Base-by-base conservation (phyloP, 2,329 filamentous ascomycete species). In the Colletotrichum gloeosporioides region DNA sequence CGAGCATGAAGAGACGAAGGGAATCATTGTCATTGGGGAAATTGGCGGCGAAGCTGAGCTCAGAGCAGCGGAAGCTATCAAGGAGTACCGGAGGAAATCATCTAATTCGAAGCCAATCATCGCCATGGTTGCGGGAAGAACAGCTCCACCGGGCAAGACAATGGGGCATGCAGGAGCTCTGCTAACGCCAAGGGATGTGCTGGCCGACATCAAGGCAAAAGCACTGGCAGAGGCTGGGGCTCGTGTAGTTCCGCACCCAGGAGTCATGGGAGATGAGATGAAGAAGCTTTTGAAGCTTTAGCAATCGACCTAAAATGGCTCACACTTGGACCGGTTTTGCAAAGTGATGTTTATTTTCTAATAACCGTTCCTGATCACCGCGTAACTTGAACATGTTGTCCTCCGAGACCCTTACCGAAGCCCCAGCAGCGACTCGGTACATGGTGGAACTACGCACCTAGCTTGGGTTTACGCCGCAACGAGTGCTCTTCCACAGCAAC, bases 101-200 rank as follows among this genome's bases (percentile, higher is more conserved):
- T 78, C 85, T 8, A 89, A 91, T 67, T 92, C 93, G 0, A 95
- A 95, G 87, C 92, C 88, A 73, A 88, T 86, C 31, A 75, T 94
- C 80, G 93, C 92, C 59, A 88, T 95, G 72, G 89, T 95, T 18
- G 93, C 92, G 13, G 94, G 94, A 1, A 84, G 90, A 75, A 89
- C 91, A 70, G 93, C 93, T 9, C 90, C 90, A 3, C 82, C 86
- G 44, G 91, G 91, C 0, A 89, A 89, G 49, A 89, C 93, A 8
- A 95, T 95, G 93, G 94, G 94, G 3, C 94, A 95, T 82, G 93
- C 93, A 3, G 94, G 94, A 27, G 93, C 93, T 4, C 90, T 93
- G 83, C 70, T 82, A 2, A 81, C 79, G 4, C 62, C 81, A 4
- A 73, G 82, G 9, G 84, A 86, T 57, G 77, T 80, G 0, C 79